These are phyloP conservation scores for Salix suchowensis DNA, from an alignment of 345 rosid species.

Conservation along the genomic window DNA sequence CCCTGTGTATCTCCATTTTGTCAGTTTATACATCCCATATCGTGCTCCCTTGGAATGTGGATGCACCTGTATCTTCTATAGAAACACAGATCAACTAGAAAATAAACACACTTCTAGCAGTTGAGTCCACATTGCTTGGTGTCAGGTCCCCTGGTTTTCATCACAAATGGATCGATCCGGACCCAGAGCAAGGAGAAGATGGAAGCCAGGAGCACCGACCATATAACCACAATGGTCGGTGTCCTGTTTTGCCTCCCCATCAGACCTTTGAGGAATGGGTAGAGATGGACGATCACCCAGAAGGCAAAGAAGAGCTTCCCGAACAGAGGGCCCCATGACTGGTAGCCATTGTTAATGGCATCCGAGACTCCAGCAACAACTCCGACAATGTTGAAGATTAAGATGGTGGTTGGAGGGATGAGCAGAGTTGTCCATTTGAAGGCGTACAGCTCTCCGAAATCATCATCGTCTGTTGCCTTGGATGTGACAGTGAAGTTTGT, in stretches of 20 bases:
- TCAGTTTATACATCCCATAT: constrained; percentile 20
- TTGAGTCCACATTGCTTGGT: constrained; percentile 80
- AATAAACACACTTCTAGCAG: constrained; percentile 42
- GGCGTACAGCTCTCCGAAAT: constrained; percentile 78
- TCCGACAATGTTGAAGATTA: constrained; percentile 83
- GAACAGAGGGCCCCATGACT: constrained; percentile 88
- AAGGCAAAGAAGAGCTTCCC: constrained; percentile 94
- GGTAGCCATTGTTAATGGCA: constrained; percentile 87
- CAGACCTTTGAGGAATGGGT: constrained; percentile 95
- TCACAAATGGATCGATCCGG: constrained; percentile 80
- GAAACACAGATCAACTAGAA: constrained; percentile 18
- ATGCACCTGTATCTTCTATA: constrained; percentile 21
- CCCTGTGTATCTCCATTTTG: constrained; percentile 26
- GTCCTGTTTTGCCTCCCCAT: constrained; percentile 97
- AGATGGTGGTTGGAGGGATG: constrained; percentile 92
- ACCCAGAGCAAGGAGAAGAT: constrained; percentile 98
- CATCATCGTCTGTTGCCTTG: constrained; percentile 79
- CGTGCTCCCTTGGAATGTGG: constrained; percentile 14
- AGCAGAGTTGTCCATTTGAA: constrained; percentile 94
- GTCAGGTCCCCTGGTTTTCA: constrained; percentile 92
- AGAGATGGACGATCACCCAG: constrained; percentile 95
- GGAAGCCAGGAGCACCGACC: constrained; percentile 91
- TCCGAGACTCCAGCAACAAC: constrained; percentile 95
- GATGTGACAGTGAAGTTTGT: constrained; percentile 96
- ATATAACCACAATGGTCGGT: constrained; percentile 91